Conservation (phyloP, 1,284 basidiomycete genomes). For the Calocybe gambosa region DNA sequence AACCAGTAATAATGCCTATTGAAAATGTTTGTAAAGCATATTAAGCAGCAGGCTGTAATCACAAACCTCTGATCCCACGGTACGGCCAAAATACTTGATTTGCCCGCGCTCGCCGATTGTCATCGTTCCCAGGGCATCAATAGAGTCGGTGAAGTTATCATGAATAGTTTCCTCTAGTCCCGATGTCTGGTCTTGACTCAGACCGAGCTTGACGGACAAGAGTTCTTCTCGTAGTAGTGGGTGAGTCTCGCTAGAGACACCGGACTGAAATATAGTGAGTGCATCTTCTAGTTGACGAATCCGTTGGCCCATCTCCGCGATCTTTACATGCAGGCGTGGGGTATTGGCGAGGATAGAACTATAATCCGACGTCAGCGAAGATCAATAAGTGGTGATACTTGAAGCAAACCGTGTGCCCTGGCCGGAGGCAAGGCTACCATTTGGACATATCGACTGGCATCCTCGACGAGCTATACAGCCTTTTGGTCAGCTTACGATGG, state of each 20-base stretch:
- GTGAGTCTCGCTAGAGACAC: slow-evolving; percentile 54
- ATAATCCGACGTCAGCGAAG: not conserved
- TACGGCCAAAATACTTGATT: slow-evolving; percentile 65
- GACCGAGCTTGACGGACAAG: slow-evolving; percentile 53
- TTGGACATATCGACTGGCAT: slow-evolving; percentile 50
- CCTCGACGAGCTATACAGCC: slow-evolving; percentile 31
- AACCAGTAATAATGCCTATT: slow-evolving; percentile 45
- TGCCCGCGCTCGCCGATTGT: slow-evolving; percentile 57
- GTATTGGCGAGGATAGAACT: slow-evolving; percentile 69
- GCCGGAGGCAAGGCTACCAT: slow-evolving; percentile 56
- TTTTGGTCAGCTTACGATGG: not conserved
- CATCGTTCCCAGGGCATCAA: slow-evolving; percentile 51
- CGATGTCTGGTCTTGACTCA: slow-evolving; percentile 29
- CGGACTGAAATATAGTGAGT: slow-evolving; percentile 55
- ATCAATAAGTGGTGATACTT: not conserved
- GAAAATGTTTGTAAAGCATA: slow-evolving; percentile 6
- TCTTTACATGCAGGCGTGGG: slow-evolving; percentile 62
- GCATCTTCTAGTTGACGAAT: slow-evolving; percentile 69
- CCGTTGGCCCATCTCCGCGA: slow-evolving; percentile 66
- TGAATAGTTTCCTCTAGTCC: slow-evolving; percentile 19
- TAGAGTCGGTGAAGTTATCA: slow-evolving; percentile 26
- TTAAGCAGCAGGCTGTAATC: not conserved
- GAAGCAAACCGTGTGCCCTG: slow-evolving; percentile 44
- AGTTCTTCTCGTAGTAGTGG: slow-evolving; percentile 60
- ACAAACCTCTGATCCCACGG: slow-evolving; percentile 50